A percentile compares a stretch with the other conserved stretches of the same genome.
phyloP scores from a whole-genome alignment of 1,139 yeast genomes.

The Wickerhamomyces sp. region DNA sequence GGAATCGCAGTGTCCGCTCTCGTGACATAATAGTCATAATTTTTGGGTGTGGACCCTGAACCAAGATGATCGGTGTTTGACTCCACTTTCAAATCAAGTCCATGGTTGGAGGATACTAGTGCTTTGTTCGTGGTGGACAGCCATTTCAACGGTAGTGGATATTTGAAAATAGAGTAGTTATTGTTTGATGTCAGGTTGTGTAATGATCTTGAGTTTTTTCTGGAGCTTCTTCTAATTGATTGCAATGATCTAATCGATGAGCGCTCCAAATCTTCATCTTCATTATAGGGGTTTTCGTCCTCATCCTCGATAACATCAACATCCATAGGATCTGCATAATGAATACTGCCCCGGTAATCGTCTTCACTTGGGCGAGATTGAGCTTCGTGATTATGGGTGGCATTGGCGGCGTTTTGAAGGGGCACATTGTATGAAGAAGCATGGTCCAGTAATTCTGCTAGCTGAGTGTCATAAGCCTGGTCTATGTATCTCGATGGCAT shows the following conservation, averaged over 20 bases:
- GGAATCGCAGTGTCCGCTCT: conserved; percentile 42
- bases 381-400: neutral
- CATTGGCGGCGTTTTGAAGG: neutral
- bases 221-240: conserved; percentile 3
- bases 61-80: conserved; percentile 20
- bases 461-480: conserved; percentile 11
- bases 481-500: conserved; percentile 18
- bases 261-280: conserved; percentile 4
- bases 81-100: conserved; percentile 30
- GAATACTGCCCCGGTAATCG: conserved; percentile 6
- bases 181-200: conserved; percentile 15
- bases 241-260: neutral
- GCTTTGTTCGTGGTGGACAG: conserved; percentile 26
- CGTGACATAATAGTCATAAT: conserved; percentile 32
- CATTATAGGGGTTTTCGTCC: conserved; percentile 12
- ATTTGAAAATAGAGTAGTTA: conserved; percentile 22
- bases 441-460: conserved; percentile 10
- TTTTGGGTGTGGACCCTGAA: conserved; percentile 20
- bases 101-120: conserved; percentile 29
- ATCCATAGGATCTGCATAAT: conserved; percentile 12
- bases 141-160: conserved; percentile 36
- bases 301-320: conserved; percentile 17
- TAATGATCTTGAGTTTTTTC: conserved; percentile 8
- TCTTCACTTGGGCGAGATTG: conserved; percentile 5
- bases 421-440: neutral